Base-by-base conservation (phyloP, 2,329 filamentous ascomycete species). In the Cryoendolithus antarcticus region DNA sequence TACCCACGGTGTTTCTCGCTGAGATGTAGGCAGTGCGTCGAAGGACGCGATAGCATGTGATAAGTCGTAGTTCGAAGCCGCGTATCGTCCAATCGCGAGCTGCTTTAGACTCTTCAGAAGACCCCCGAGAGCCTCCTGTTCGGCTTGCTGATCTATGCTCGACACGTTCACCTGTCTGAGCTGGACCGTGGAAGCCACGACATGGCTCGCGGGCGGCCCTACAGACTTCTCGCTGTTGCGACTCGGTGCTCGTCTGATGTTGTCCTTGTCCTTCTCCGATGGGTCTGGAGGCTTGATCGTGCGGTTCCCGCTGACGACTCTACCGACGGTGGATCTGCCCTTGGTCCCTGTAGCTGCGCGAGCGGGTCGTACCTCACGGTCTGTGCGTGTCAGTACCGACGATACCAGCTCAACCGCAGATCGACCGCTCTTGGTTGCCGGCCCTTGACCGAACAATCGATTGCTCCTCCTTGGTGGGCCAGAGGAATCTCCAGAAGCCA, bases 1-100 rank as follows among this genome's bases (percentile, higher is more conserved):
- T 9, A 95, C 86, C 84, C 86, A 96, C 1, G 91, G 85, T 2
- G 89, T 94, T 45, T 94, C 86, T 50, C 85, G 78, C 53, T 96
- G 89, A 4, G 70, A 64, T 24, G 74, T 66, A 2, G 85, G 79
- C 12, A 98, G 66, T 0, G 76, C 71, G 43, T 72, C 72, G 57
- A 89, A 86, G 2, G 77, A 70, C 44, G 82, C 74, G 34, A 95
- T 65, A 2, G 91, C 83, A 43, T 91, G 79, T 13, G 75, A 67
- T 48, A 84, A 85, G 50, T 82, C 79, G 56, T 86, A 98, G 35
- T 80, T 81, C 9, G 80, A 80, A 34, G 93, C 67, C 4, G 80
- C 72, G 50, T 82, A 79, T 60, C 89, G 93, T 0, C 83, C 89
- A 21, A 73, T 75, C 10, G 83, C 89, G 35, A 95, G 71, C 59